phyloP scores from a whole-genome alignment of 2,329 filamentous ascomycete genomes.

The Cytospora piceicola region DNA sequence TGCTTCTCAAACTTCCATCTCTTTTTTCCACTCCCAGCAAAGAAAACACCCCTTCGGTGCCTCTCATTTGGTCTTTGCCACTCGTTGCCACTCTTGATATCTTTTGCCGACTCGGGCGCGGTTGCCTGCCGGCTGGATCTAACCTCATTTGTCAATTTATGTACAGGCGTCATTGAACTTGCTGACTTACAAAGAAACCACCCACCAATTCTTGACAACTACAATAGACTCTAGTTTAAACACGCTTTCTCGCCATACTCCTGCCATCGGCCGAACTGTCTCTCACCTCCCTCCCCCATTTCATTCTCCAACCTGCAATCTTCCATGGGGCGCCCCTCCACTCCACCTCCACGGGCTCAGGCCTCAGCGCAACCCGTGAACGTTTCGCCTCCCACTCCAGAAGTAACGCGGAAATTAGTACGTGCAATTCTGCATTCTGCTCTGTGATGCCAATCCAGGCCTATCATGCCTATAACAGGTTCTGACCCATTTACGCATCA shows the following conservation, averaged over 20 bases:
- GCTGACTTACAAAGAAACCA: not conserved
- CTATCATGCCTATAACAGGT: no score
- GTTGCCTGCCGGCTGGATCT: constrained; percentile 29
- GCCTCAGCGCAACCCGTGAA: constrained; percentile 36
- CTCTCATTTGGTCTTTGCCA: constrained; percentile 4
- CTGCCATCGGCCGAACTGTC: not conserved
- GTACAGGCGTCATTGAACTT: constrained; percentile 9
- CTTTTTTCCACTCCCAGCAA: not conserved
- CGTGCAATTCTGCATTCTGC: not conserved
- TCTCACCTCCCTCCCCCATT: not conserved
- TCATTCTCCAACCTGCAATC: not conserved
- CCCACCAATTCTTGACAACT: not conserved
- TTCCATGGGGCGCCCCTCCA: constrained; percentile 53
- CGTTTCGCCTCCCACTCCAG: constrained; percentile 56
- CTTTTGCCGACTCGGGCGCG: constrained; percentile 16
- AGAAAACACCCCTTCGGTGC: not conserved
- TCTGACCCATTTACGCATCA: constrained; percentile 25
- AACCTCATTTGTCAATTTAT: constrained; percentile 6
- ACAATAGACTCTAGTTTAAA: not conserved
- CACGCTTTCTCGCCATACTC: not conserved
- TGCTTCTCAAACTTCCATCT: not conserved
- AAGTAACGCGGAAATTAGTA: constrained; percentile 47
- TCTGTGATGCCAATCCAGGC: not conserved
- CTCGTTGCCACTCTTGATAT: not conserved
- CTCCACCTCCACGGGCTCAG: constrained; percentile 46